Base-by-base conservation (phyloP, 2,329 filamentous ascomycete genomes). In the Nemania diffusa region DNA sequence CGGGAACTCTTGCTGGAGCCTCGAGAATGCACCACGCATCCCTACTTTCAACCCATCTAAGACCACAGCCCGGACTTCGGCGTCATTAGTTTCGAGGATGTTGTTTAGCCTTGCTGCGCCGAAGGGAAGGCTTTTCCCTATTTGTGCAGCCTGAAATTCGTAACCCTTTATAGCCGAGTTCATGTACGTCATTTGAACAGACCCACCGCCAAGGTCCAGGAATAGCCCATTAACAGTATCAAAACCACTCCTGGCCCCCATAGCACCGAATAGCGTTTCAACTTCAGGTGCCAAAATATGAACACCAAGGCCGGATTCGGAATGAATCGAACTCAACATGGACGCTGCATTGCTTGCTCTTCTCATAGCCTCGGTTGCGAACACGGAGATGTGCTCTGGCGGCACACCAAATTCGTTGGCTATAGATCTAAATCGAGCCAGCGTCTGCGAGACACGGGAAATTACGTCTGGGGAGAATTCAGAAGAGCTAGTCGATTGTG, bases 361-460 rank as follows among this genome's bases (percentile, higher is more conserved):
- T 51, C 94, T 89, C 77, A 94, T 96, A 3, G 94, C 94, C 79
- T 97, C 94, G 0, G 94, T 97, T 22, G 94, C 94, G 48, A 97
- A 87, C 9, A 97, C 87, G 22, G 87, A 86, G 67, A 95, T 87
- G 70, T 94, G 89, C 37, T 79, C 72, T 0, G 83, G 76, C 0
- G 88, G 88, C 0, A 97, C 92, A 20, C 84, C 83, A 75, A 92
- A 93, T 65, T 90, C 87, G 62, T 84, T 76, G 65, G 93, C 95
- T 58, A 92, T 91, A 27, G 82, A 82, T 67, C 88, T 88, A 82
- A 97, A 97, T 29, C 89, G 88, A 24, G 86, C 81, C 11, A 97
- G 81, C 1, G 89, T 88, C 34, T 85, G 79, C 5, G 92, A 81
- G 11, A 97, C 92, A n/a, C 84, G 80, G 1, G 79, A 70, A 65